Percentiles rank a stretch among this genome's conserved stretches.
Evolutionary conservation across 1,139 yeast species (phyloP).

Genomic region (Nadsonia starkeyi-henricii): DNA sequence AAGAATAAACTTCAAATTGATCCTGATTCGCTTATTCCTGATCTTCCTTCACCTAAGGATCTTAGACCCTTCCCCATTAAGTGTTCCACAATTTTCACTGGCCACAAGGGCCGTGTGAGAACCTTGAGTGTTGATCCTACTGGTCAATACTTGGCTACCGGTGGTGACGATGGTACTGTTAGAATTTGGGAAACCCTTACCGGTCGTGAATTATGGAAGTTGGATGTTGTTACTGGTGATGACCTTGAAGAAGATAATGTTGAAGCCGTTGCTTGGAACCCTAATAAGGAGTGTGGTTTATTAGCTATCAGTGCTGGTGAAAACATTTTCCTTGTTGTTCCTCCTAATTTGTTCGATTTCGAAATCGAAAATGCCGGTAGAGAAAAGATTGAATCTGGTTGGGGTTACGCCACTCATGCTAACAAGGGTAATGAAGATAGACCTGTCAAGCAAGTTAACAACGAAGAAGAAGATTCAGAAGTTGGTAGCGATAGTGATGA

Average conservation of each 20-base stretch:
- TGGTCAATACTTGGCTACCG: conserved; percentile 94
- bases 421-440: conserved; percentile 17
- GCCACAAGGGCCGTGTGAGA: conserved; percentile 76
- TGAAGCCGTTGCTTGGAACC: conserved; percentile 84
- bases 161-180: conserved; percentile 94
- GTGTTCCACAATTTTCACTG: conserved; percentile 70
- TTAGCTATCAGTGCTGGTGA: conserved; percentile 82
- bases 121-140: conserved; percentile 73
- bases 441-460: conserved; percentile 6
- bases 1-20: conserved; percentile 84
- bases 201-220: conserved; percentile 79
- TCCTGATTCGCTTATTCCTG: conserved; percentile 92
- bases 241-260: conserved; percentile 53
- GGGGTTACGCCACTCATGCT: conserved; percentile 67
- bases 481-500: conserved; percentile 26
- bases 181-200: conserved; percentile 92
- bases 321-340: conserved; percentile 60
- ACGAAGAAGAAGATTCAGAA: conserved; percentile 16
- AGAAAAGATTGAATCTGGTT: conserved; percentile 73
- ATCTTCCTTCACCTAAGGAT: conserved; percentile 92
- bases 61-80: conserved; percentile 95
- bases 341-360: conserved; percentile 71
- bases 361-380: conserved; percentile 75
- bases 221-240: conserved; percentile 31
- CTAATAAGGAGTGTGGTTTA: conserved; percentile 51